Conservation (phyloP, 768 basidiomycete species). For the Infundibulicybe gibba region DNA sequence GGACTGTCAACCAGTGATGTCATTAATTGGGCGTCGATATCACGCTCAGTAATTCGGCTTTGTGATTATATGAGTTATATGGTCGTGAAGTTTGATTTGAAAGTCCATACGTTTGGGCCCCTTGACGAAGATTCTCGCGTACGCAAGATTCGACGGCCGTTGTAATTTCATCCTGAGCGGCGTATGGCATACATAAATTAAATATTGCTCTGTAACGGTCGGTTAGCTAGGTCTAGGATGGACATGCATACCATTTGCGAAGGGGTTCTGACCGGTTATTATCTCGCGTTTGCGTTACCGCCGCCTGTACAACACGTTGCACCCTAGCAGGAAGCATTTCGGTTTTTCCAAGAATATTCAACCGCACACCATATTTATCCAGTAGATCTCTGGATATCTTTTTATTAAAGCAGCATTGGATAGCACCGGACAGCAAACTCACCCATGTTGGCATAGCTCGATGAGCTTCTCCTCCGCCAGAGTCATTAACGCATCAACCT, state of each 20-base stretch:
- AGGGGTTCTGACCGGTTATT: conserved; percentile 55
- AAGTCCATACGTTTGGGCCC: conserved; percentile 20
- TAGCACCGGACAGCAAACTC: conserved; percentile 19
- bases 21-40: conserved; percentile 65
- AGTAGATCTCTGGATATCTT: conserved; percentile 60
- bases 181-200: conserved; percentile 91
- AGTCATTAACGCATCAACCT: conserved; percentile 87
- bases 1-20: conserved; percentile 64
- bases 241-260: too few relatives aligned
- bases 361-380: conserved; percentile 75
- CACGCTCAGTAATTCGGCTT: conserved; percentile 51
- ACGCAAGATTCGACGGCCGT: conserved; percentile 63
- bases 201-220: conserved; percentile 63
- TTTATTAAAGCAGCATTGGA: not conserved
- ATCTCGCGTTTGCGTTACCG: conserved; percentile 72
- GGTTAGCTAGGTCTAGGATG: not conserved
- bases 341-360: conserved; percentile 77
- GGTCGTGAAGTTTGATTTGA: not conserved
- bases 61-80: not conserved
- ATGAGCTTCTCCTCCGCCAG: conserved; percentile 70
- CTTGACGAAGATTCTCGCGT: conserved; percentile 13
- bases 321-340: conserved; percentile 79
- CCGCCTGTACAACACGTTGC: conserved; percentile 60
- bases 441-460: conserved; percentile 84
- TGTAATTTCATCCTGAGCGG: conserved; percentile 89